Conservation (phyloP, 1,284 basidiomycete species). For the Lentinula novae-zelandiae region DNA sequence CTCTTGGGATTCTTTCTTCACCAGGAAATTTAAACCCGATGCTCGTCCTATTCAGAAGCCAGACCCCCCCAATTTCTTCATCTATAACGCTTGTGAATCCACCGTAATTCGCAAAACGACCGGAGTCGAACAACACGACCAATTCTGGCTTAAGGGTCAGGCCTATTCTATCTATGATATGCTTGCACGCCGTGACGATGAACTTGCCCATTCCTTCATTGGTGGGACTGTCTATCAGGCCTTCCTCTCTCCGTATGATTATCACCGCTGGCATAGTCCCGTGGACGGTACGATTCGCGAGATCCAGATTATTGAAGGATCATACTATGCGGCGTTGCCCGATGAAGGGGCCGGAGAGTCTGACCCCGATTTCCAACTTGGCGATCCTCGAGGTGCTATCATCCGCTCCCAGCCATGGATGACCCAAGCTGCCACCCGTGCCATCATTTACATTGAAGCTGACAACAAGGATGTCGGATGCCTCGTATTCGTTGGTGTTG, state of each 20-base stretch:
- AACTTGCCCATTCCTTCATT: conserved; percentile 28
- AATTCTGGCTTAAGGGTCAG: conserved; percentile 28
- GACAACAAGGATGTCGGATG: conserved; percentile 35
- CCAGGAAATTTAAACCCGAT: conserved; percentile 27
- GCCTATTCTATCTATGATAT: conserved; percentile 34
- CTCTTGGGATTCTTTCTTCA: conserved; percentile 47
- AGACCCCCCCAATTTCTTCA: conserved; percentile 16
- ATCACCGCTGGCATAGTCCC: conserved; percentile 56
- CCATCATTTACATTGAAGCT: conserved; percentile 30
- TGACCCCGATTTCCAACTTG: conserved; percentile 5
- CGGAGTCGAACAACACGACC: conserved; percentile 24
- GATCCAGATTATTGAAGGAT: conserved; percentile 40
- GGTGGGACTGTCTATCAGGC: conserved; percentile 55
- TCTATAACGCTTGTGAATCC: conserved; percentile 34
- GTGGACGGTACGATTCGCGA: conserved; percentile 44
- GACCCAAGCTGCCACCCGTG: conserved; percentile 28
- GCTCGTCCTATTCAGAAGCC: conserved; percentile 33
- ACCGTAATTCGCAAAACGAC: conserved; percentile 28
- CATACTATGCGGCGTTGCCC: conserved; percentile 45
- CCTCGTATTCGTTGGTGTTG: conserved; percentile 36
- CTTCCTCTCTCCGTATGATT: conserved; percentile 43
- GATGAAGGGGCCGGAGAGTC: conserved; percentile 10
- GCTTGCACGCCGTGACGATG: conserved; percentile 19
- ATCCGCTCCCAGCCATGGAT: conserved; percentile 24
- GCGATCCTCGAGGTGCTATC: conserved; percentile 20